A percentile compares a stretch with the other conserved stretches of the same genome.
Evolutionary conservation across 2,329 filamentous ascomycete species (phyloP).

Genomic region (Ophiostoma angusticollis): DNA sequence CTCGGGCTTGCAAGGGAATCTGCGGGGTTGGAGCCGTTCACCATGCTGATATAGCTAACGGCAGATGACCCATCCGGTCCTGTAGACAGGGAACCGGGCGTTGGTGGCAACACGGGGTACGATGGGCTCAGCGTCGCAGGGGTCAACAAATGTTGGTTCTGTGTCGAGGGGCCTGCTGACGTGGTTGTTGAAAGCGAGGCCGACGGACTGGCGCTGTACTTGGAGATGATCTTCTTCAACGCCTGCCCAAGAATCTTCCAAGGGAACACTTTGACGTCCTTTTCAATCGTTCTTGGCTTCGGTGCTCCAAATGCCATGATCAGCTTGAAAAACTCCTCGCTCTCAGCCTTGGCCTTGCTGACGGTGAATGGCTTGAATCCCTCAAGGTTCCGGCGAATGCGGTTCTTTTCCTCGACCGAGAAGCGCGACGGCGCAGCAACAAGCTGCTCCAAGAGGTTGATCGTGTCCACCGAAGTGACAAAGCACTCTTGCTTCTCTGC

Average conservation of each 20-base stretch:
- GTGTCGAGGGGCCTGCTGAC: slow-evolving; percentile 11
- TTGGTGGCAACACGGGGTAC: slow-evolving; percentile 35
- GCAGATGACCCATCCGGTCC: slow-evolving; percentile 24
- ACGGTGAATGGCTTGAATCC: slow-evolving; percentile 87
- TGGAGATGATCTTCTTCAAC: slow-evolving; percentile 95
- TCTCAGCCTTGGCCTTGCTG: slow-evolving; percentile 82
- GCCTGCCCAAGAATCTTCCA: slow-evolving; percentile 84
- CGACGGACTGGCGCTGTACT: slow-evolving; percentile 56
- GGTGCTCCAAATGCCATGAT: slow-evolving; percentile 96
- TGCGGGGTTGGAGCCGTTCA: slow-evolving; percentile 26
- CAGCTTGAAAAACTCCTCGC: slow-evolving; percentile 95
- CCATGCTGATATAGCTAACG: slow-evolving; percentile 27
- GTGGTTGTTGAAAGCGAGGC: slow-evolving; percentile 23
- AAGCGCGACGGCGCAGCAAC: slow-evolving; percentile 66
- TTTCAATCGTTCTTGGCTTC: slow-evolving; percentile 95
- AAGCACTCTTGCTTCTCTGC: slow-evolving; percentile 80
- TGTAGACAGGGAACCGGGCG: slow-evolving; percentile 25
- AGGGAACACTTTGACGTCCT: slow-evolving; percentile 96
- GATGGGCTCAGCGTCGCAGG: slow-evolving; percentile 24
- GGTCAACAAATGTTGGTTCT: slow-evolving; percentile 27
- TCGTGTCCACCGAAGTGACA: slow-evolving; percentile 94
- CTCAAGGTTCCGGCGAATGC: slow-evolving; percentile 89
- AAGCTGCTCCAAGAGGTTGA: slow-evolving; percentile 83
- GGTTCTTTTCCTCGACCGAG: slow-evolving; percentile 95
- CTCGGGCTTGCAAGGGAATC: slow-evolving; percentile 41